Percentiles rank a stretch among this genome's conserved stretches.
Evolutionary conservation across 306 rosid genomes (phyloP).

Genomic region (Hippophae tibetana): DNA sequence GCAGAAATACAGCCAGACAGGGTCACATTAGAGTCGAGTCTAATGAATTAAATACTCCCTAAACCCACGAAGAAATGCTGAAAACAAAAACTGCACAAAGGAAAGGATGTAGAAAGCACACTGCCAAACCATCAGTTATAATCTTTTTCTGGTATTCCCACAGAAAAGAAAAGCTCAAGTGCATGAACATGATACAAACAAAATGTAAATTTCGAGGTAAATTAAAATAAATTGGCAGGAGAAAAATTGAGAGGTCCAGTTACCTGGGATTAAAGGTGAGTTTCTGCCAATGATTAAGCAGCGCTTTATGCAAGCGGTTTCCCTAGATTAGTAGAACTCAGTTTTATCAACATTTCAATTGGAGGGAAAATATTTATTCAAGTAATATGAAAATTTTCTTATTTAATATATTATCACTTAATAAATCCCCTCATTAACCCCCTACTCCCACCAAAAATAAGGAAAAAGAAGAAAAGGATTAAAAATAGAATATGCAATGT

Average conservation of each 20-base stretch:
- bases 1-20: neutral
- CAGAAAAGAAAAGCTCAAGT: no score
- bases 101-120: no score
- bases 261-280: conserved; percentile 97
- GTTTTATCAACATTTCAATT: conserved; percentile 19
- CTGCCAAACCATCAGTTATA: no score
- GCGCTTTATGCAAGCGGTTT: conserved; percentile 84
- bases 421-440: neutral
- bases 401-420: neutral
- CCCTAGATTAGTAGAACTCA: conserved; percentile 43
- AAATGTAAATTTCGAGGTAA: neutral
- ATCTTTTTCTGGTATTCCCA: no score
- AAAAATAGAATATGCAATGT: no score
- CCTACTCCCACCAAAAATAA: neutral
- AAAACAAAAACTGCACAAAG: no score
- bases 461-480: neutral
- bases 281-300: conserved; percentile 87
- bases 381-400: neutral
- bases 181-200: no score
- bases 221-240: conserved; percentile 5
- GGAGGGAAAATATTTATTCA: neutral
- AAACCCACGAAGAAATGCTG: no score
- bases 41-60: no score
- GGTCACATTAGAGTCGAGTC: no score
- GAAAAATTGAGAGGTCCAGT: conserved; percentile 24